Conservation (phyloP, 2,329 filamentous ascomycete genomes). For the Aspergillus luchuensis region DNA sequence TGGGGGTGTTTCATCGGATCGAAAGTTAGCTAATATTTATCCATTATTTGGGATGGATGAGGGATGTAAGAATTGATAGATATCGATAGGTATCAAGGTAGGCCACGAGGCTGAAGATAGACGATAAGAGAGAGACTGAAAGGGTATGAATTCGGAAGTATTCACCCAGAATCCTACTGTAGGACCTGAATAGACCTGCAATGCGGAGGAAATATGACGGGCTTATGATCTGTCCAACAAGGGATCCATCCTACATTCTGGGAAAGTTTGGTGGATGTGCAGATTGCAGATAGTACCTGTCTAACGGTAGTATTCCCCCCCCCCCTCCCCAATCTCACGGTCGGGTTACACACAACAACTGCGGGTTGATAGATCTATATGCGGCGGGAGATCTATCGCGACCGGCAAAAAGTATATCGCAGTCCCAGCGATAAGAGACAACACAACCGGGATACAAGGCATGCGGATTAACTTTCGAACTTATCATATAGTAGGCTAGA, state of each 20-base stretch:
- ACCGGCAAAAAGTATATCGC: background rate
- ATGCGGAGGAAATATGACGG: constrained; percentile 1
- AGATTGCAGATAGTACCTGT: constrained; percentile 2
- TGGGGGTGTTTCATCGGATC: background rate
- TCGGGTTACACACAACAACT: background rate
- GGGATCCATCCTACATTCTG: background rate
- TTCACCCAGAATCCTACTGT: background rate
- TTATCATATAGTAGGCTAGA: background rate
- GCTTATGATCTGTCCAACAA: background rate
- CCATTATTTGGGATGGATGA: background rate
- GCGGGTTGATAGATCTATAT: background rate
- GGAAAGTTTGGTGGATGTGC: background rate
- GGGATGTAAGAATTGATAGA: background rate
- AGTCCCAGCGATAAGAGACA: background rate
- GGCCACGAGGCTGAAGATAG: constrained; percentile 3
- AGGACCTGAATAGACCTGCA: background rate
- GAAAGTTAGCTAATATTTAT: background rate
- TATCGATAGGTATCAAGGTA: background rate
- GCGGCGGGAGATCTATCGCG: background rate
- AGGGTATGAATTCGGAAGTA: background rate
- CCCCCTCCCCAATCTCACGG: background rate
- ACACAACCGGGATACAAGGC: background rate
- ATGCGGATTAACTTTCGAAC: background rate
- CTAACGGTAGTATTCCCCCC: background rate
- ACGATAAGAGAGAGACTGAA: background rate